Base-by-base conservation (phyloP, 2,329 filamentous ascomycete genomes). In the Cladosporium sphaerospermum region DNA sequence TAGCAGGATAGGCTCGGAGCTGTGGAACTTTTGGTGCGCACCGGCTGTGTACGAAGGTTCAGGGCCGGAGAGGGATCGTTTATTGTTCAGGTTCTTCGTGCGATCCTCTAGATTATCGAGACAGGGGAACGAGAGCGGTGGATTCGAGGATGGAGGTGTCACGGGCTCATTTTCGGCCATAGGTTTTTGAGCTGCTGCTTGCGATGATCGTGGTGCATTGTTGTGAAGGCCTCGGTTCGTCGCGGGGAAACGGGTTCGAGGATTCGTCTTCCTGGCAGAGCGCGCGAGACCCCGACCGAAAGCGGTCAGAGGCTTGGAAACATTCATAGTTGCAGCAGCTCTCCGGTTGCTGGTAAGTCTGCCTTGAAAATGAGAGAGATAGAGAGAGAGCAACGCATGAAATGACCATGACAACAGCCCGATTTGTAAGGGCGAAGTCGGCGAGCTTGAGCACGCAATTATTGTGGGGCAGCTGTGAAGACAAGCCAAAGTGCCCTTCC, bases 1-100 rank as follows among this genome's bases (percentile, higher is more conserved):
- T 23, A 97, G 82, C 3, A 91, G 75, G 13, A 97, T 74, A 0
- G 90, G 84, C 18, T 89, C 78, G 7, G 78, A 64, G 62, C 85
- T 93, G 66, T 84, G 84, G 71, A 88, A 96, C 31, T 75, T 79
- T 59, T 88, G 80, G 48, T 93, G 91, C n/a, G 82, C 83, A 54
- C 93, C 93, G 43, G 87, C 86, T 0, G 92, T 96, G 71, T 99
- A 99, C 1, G 89, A 89, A 0, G 93, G 93, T 67, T 99, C 93
- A 1, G 92, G 92, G 0, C 92, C 92, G 44, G 83, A 84, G 18
- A 71, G 66, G 13, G 82, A 80, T 45, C 85, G 76, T 36, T 86
- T 88, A 53, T 76, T 75, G 13, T 81, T 80, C 44, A 97, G 83
- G 9, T 77, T 85, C 4, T 86, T 86, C 0, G 92, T 75, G 47